Evolutionary conservation across 208 protist species (phyloP).

Genomic region (Leishmania gerbilli): DNA sequence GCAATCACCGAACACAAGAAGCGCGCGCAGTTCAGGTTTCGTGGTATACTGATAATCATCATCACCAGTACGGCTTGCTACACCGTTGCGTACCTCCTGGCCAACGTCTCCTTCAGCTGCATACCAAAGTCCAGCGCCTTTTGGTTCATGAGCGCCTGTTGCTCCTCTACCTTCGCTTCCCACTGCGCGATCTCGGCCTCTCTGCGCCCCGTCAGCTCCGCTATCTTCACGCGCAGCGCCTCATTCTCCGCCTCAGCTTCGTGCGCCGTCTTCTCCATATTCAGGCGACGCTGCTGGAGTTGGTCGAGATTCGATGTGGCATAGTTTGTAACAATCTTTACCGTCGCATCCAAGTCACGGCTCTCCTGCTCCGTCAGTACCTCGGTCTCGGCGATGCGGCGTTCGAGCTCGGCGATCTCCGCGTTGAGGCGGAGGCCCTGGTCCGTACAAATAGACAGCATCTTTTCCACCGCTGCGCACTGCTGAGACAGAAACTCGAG

Average conservation of each 20-base stretch:
- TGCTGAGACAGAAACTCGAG: slow-evolving; percentile 56
- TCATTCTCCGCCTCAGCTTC: slow-evolving; percentile 78
- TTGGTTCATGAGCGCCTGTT: slow-evolving; percentile 82
- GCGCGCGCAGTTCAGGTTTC: background rate
- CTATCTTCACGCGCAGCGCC: slow-evolving; percentile 51
- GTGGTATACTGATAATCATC: background rate
- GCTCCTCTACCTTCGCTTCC: slow-evolving; percentile 78
- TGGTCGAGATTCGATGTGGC: slow-evolving; percentile 81
- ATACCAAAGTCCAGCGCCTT: slow-evolving; percentile 91
- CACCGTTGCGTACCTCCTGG: slow-evolving; percentile 2
- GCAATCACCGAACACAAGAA: too few species aligned
- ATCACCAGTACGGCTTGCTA: background rate
- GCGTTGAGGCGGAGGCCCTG: slow-evolving; percentile 55
- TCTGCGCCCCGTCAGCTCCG: slow-evolving; percentile 53
- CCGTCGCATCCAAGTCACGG: slow-evolving; percentile 52
- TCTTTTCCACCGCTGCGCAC: slow-evolving; percentile 77
- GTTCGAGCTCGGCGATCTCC: slow-evolving; percentile 56
- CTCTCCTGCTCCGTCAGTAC: slow-evolving; percentile 63
- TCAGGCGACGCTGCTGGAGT: slow-evolving; percentile 72
- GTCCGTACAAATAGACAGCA: slow-evolving; percentile 81
- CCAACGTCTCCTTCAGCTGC: slow-evolving; percentile 80
- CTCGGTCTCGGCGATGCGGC: slow-evolving; percentile 58
- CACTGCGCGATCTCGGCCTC: slow-evolving; percentile 76
- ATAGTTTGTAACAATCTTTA: slow-evolving; percentile 64
- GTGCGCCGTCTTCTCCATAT: slow-evolving; percentile 61